A percentile compares a stretch with the other conserved stretches of the same genome.
Evolutionary conservation across 208 protist species (phyloP).

Genomic region (Crithidia sp.): DNA sequence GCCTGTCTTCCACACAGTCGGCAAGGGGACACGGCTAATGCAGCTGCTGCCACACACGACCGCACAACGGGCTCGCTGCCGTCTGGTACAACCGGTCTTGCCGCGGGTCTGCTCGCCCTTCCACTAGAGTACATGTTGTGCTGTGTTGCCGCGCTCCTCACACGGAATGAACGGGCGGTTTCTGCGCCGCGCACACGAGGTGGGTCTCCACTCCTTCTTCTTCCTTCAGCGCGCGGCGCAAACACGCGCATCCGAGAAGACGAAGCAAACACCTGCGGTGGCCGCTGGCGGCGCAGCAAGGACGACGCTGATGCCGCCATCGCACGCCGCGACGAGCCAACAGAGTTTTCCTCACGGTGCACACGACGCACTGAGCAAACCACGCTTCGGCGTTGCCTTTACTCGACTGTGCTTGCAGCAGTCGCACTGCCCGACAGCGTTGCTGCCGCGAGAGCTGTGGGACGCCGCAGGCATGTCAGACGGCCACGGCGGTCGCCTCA

Average conservation of each 20-base stretch:
- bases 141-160: slow-evolving; percentile 29
- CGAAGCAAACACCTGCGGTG: background rate
- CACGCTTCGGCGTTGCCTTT: slow-evolving; percentile 27
- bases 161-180: slow-evolving; percentile 26
- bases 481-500: slow-evolving; percentile 1
- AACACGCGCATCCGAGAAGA: background rate
- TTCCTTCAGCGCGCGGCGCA: slow-evolving; percentile 15
- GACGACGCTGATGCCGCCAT: too few relatives aligned
- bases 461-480: slow-evolving; percentile 16
- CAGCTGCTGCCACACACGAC: background rate
- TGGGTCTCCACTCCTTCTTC: slow-evolving; percentile 40
- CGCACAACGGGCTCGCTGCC: background rate
- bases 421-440: slow-evolving; percentile 7
- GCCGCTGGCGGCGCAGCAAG: background rate
- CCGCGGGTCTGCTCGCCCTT: slow-evolving; percentile 16
- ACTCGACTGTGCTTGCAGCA: slow-evolving; percentile 29
- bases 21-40: too few relatives aligned
- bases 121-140: slow-evolving; percentile 30
- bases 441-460: slow-evolving; percentile 25
- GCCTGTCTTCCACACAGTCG: background rate
- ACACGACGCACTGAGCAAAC: too few relatives aligned
- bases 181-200: slow-evolving; percentile 26
- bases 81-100: background rate
- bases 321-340: too few relatives aligned
- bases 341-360: too few relatives aligned